Percentiles rank a stretch among this genome's conserved stretches.
Conservation (phyloP, 305 asterid genomes). For the Caryopteris hybrid region DNA sequence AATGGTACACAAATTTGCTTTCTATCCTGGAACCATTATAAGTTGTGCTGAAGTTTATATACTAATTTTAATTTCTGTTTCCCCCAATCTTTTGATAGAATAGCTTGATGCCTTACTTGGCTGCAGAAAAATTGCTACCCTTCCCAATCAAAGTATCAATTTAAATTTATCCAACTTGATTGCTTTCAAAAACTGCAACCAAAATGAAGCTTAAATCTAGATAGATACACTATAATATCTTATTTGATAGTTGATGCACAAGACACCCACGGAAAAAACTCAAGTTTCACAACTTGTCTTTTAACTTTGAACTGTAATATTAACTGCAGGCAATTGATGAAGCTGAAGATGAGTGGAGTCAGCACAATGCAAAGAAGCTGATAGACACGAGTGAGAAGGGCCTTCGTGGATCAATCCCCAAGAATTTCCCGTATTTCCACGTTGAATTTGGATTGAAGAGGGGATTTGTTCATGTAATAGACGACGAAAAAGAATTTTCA, state of each 20-base stretch:
- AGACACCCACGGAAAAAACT: no score
- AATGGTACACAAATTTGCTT: no score
- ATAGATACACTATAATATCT: conserved; percentile 77
- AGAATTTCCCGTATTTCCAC: conserved; percentile 88
- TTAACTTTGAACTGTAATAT: background rate
- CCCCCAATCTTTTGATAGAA: no score
- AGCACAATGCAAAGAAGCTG: conserved; percentile 92
- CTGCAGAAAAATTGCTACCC: no score
- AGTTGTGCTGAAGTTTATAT: no score
- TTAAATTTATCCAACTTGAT: no score
- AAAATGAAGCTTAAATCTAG: conserved; percentile 76
- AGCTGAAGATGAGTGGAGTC: conserved; percentile 98
- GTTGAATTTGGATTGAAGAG: conserved; percentile 78
- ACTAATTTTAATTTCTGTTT: no score
- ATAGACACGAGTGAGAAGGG: conserved; percentile 90
- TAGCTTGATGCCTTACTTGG: no score
- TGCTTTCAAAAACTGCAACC: no score
- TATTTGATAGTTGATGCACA: conserved; percentile 43
- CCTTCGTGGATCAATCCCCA: conserved; percentile 77
- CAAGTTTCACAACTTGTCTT: no score
- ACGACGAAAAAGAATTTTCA: conserved; percentile 65
- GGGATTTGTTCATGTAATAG: conserved; percentile 93
- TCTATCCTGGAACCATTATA: no score
- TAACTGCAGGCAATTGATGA: conserved; percentile 81
- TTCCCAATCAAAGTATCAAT: no score